These are phyloP conservation scores for Talaromyces piceae DNA, from an alignment of 2,329 filamentous ascomycete genomes.

Conservation along the genomic window DNA sequence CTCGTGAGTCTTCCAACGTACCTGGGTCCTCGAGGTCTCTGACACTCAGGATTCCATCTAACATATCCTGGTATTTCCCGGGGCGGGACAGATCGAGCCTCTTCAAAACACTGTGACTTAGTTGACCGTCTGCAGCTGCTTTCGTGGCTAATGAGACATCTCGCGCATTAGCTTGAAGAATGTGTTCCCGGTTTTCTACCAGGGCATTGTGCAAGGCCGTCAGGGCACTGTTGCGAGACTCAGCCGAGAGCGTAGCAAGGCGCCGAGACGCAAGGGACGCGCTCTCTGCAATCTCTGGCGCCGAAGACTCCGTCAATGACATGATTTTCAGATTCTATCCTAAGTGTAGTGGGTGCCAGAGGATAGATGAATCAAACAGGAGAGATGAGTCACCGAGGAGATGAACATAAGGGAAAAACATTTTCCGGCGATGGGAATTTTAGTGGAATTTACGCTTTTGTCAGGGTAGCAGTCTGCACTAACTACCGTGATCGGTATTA, in stretches of 20 bases:
- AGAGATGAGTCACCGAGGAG: not conserved
- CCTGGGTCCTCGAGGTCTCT: constrained; percentile 75
- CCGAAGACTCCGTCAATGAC: constrained; percentile 83
- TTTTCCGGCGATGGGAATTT: not conserved
- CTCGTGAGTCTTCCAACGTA: constrained; percentile 38
- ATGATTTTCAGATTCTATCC: constrained; percentile 41
- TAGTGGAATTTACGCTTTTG: not conserved
- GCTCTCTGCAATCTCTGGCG: constrained; percentile 65
- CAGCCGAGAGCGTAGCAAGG: constrained; percentile 69
- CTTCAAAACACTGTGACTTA: constrained; percentile 79
- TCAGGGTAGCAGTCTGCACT: not conserved
- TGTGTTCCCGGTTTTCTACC: constrained; percentile 58
- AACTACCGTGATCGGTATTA: not conserved
- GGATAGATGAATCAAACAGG: not conserved
- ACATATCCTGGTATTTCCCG: constrained; percentile 97
- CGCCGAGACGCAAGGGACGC: constrained; percentile 76
- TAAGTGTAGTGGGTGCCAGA: not conserved
- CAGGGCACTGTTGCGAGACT: constrained; percentile 75
- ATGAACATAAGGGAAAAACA: not conserved
- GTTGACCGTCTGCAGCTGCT: constrained; percentile 64
- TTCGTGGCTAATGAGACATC: constrained; percentile 69
- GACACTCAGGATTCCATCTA: constrained; percentile 89
- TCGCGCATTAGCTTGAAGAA: constrained; percentile 77
- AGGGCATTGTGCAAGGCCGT: constrained; percentile 77
- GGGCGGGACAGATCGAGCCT: constrained; percentile 76